Percentiles rank a stretch among this genome's conserved stretches.
These are phyloP conservation scores for Leccinum huronense DNA, from an alignment of 1,284 basidiomycete genomes.

Conservation along the genomic window DNA sequence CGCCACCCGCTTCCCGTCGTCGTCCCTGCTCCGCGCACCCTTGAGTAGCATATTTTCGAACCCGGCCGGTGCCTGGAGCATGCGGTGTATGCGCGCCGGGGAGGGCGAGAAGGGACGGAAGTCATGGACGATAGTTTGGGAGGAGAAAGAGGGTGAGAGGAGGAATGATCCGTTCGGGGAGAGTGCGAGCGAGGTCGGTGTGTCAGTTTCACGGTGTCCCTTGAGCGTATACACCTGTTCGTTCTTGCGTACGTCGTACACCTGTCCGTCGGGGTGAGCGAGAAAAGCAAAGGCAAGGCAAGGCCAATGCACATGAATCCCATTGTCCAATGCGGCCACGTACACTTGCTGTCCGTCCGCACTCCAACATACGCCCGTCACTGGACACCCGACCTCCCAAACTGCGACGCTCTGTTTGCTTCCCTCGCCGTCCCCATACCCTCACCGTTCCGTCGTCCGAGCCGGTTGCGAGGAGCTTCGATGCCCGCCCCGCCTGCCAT, in stretches of 20 bases:
- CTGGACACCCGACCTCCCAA: slow-evolving; percentile 83
- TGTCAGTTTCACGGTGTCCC: slow-evolving; percentile 88
- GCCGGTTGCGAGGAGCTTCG: slow-evolving; percentile 82
- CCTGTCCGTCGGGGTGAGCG: slow-evolving; percentile 43
- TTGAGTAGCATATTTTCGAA: slow-evolving; percentile 83
- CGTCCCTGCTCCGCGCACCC: slow-evolving; percentile 80
- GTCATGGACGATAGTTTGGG: slow-evolving; percentile 84
- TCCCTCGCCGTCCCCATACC: slow-evolving; percentile 87
- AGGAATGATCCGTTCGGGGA: slow-evolving; percentile 85
- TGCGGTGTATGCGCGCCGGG: slow-evolving; percentile 76
- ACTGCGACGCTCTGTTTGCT: slow-evolving; percentile 73
- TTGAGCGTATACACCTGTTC: slow-evolving; percentile 72
- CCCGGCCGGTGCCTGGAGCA: slow-evolving; percentile 82
- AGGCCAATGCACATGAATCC: slow-evolving; percentile 73
- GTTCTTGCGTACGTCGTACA: slow-evolving; percentile 83
- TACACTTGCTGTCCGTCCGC: slow-evolving; percentile 84
- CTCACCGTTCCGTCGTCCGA: slow-evolving; percentile 88
- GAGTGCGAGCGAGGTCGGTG: slow-evolving; percentile 83
- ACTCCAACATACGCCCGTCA: slow-evolving; percentile 91
- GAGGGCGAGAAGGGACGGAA: slow-evolving; percentile 87
- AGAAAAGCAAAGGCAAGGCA: not conserved
- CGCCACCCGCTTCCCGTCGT: slow-evolving; percentile 68
- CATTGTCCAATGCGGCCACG: slow-evolving; percentile 90
- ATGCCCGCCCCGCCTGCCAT: slow-evolving; percentile 77
- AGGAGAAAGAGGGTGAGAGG: slow-evolving; percentile 86